Conservation (phyloP, 2,329 filamentous ascomycete genomes). For the Coniella vitis region DNA sequence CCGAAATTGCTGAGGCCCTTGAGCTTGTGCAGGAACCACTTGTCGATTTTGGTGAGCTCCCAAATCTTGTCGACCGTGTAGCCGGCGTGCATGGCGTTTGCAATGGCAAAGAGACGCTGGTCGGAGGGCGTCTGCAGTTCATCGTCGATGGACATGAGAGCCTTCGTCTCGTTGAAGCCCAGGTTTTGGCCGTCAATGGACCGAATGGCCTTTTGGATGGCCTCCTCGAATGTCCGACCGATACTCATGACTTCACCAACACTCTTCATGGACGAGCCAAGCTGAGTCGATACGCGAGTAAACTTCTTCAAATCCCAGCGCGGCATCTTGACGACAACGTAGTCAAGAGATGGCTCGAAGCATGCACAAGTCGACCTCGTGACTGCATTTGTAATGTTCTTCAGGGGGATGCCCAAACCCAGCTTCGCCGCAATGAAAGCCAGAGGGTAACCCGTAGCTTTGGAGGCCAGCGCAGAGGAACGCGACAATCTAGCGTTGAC, state of each 20-base stretch:
- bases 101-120: conserved; percentile 93
- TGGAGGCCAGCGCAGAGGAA: conserved; percentile 93
- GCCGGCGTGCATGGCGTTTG: conserved; percentile 91
- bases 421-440: conserved; percentile 97
- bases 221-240: conserved; percentile 92
- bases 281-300: conserved; percentile 87
- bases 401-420: conserved; percentile 87
- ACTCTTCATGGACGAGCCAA: conserved; percentile 99
- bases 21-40: conserved; percentile 92
- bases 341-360: conserved; percentile 97
- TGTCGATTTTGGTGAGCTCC: conserved; percentile 97
- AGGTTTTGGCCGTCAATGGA: conserved; percentile 93
- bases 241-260: conserved; percentile 99
- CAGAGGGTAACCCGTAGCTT: conserved; percentile 93
- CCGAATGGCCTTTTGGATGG: conserved; percentile 95
- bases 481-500: conserved; percentile 98
- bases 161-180: conserved; percentile 86
- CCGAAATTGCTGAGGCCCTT: conserved; percentile 87
- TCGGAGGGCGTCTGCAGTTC: conserved; percentile 97
- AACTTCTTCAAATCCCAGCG: conserved; percentile 99
- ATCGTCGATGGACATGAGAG: conserved; percentile 90
- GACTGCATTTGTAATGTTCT: conserved; percentile 93
- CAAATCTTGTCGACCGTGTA: conserved; percentile 96
- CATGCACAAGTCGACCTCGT: conserved; percentile 94
- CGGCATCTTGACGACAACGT: conserved; percentile 97